These are phyloP conservation scores for Russula brevipes DNA, from an alignment of 768 basidiomycete genomes.

Conservation along the genomic window DNA sequence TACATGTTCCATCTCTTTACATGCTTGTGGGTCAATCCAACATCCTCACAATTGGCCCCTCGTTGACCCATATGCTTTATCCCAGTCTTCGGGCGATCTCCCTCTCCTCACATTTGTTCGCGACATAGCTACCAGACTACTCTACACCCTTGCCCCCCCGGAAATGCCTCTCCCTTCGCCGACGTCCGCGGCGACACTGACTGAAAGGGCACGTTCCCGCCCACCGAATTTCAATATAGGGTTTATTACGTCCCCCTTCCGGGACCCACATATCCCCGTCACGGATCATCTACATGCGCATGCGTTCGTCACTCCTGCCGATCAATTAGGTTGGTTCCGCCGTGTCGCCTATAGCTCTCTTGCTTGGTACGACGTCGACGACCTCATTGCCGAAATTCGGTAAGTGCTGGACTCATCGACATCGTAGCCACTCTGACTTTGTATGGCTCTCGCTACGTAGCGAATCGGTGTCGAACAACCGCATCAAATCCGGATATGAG, in stretches of 20 bases:
- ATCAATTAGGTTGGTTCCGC: constrained; percentile 70
- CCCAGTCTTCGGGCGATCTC: constrained; percentile 67
- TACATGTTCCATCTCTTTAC: constrained; percentile 77
- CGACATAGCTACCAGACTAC: constrained; percentile 52
- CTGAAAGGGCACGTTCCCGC: constrained; percentile 28
- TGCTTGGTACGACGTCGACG: constrained; percentile 73
- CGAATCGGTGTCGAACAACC: constrained; percentile 77
- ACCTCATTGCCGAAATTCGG: constrained; percentile 80
- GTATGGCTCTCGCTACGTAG: constrained; percentile 34
- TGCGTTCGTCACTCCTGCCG: constrained; percentile 60
- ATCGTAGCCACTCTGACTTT: not conserved
- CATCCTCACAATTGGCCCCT: not conserved
- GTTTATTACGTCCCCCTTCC: constrained; percentile 75
- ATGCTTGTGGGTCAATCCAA: constrained; percentile 47
- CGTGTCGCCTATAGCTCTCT: constrained; percentile 59
- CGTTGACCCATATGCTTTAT: constrained; percentile 17
- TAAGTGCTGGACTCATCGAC: constrained; percentile 32
- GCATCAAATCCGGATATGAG: constrained; percentile 69
- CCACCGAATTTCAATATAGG: constrained; percentile 52
- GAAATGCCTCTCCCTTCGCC: constrained; percentile 18
- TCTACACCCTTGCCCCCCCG: constrained; percentile 41
- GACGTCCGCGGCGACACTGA: constrained; percentile 14
- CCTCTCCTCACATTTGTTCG: constrained; percentile 63
- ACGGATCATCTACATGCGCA: constrained; percentile 77
- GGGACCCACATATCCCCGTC: constrained; percentile 71